These are phyloP conservation scores for Diaporthe eres DNA, from an alignment of 2,329 filamentous ascomycete species.

Conservation along the genomic window DNA sequence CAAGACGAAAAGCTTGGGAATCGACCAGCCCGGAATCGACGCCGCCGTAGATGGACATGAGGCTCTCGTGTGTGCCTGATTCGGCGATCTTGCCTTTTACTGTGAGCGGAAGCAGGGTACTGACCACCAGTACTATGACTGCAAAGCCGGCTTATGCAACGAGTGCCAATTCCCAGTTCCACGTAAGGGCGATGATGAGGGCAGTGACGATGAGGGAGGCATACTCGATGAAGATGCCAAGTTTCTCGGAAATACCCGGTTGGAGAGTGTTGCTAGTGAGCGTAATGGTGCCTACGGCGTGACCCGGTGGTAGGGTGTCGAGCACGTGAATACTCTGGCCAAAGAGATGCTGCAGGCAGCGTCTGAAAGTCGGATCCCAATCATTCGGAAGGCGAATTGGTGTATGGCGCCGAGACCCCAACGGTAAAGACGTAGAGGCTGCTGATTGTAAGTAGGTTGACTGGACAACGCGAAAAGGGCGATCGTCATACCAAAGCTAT, in stretches of 20 bases:
- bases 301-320: not conserved
- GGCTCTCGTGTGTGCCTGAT: too few relatives aligned
- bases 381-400: not conserved
- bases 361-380: not conserved
- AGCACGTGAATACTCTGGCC: not conserved
- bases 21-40: too few relatives aligned
- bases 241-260: not conserved
- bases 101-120: not conserved
- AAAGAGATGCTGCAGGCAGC: not conserved
- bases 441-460: not conserved
- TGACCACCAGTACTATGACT: not conserved
- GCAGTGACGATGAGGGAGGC: not conserved
- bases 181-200: not conserved
- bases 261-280: constrained; percentile 9
- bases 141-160: constrained; percentile 1
- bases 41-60: too few relatives aligned
- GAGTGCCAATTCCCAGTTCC: constrained; percentile 18
- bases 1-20: too few relatives aligned
- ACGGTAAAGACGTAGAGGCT: not conserved
- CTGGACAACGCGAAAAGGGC: not conserved
- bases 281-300: constrained; percentile 7
- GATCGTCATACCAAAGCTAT: not conserved
- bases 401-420: not conserved
- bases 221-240: not conserved
- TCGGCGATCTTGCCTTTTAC: not conserved